Conservation (phyloP, 306 rosid species). For the Rubus parviflorus region DNA sequence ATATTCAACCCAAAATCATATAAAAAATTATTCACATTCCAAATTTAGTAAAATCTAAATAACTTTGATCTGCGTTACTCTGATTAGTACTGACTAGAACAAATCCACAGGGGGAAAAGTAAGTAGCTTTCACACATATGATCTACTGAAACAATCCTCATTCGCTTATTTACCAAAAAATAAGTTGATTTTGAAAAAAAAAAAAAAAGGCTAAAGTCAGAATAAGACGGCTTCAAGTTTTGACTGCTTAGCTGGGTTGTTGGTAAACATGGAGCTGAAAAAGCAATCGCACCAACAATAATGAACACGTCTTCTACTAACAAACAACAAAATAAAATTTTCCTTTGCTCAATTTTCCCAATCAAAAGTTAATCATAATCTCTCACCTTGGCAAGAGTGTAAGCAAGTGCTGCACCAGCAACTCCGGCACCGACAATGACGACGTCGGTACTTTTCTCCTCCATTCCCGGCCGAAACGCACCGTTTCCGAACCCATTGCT, state of each 20-base stretch:
- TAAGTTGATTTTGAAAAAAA: not conserved
- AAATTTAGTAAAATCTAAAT: not conserved
- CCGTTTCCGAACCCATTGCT: conserved; percentile 3
- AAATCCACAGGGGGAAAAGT: not conserved
- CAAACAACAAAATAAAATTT: not conserved
- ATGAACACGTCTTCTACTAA: not conserved
- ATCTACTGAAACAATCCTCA: not conserved
- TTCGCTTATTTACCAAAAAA: not conserved
- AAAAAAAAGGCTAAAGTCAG: not conserved
- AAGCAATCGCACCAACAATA: not conserved
- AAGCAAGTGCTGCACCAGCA: conserved; percentile 31
- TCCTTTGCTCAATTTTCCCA: not conserved
- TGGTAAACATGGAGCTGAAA: not conserved
- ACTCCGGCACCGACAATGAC: conserved; percentile 36
- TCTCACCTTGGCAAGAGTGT: conserved; percentile 32
- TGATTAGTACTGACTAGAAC: not conserved
- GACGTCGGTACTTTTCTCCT: conserved; percentile 1
- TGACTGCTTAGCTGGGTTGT: not conserved
- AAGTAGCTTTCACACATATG: not conserved
- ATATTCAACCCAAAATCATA: not conserved
- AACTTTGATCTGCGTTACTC: not conserved
- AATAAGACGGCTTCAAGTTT: not conserved
- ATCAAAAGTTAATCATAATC: not conserved
- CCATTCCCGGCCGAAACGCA: not conserved
- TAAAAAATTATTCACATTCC: not conserved